A percentile compares a stretch with the other conserved stretches of the same genome.
phyloP scores from a whole-genome alignment of 805 yeast species.

The Nakazawaea ernobii region DNA sequence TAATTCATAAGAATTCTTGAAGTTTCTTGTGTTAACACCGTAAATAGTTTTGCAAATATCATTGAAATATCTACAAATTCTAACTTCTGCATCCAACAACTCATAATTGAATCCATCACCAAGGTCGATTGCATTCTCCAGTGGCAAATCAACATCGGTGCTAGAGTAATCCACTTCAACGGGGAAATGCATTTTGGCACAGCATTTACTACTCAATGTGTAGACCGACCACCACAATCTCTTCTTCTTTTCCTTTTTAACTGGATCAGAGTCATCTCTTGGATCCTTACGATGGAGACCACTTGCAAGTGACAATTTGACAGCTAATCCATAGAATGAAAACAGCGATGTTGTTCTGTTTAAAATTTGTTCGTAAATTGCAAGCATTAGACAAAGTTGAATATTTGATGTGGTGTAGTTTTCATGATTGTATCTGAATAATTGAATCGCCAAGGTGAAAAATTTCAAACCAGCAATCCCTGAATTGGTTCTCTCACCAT shows the following conservation, averaged over 20 bases:
- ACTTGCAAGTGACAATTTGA: constrained; percentile 24
- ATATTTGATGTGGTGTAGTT: constrained; percentile 25
- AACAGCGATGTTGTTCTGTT: constrained; percentile 30
- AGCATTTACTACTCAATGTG: constrained; percentile 29
- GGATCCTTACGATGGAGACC: constrained; percentile 26
- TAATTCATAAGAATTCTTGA: background rate
- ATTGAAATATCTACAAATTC: constrained; percentile 22
- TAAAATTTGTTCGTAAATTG: constrained; percentile 29
- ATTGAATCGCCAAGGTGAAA: constrained; percentile 21
- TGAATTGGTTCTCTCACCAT: constrained; percentile 2
- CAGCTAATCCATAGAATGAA: constrained; percentile 29
- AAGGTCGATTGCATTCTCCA: constrained; percentile 17
- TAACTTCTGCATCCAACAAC: constrained; percentile 22
- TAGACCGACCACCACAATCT: constrained; percentile 36
- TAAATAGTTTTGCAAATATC: constrained; percentile 28
- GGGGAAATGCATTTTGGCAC: constrained; percentile 31
- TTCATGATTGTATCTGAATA: constrained; percentile 23
- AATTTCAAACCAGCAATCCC: constrained; percentile 23
- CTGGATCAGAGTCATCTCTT: background rate
- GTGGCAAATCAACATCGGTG: constrained; percentile 24
- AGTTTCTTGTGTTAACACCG: constrained; percentile 22
- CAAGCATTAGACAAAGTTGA: constrained; percentile 28
- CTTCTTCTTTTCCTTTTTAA: constrained; percentile 23
- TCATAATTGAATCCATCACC: constrained; percentile 26
- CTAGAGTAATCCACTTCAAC: constrained; percentile 27